Evolutionary conservation across 306 rosid genomes (phyloP).

Genomic region (Begonia fuchsioides): DNA sequence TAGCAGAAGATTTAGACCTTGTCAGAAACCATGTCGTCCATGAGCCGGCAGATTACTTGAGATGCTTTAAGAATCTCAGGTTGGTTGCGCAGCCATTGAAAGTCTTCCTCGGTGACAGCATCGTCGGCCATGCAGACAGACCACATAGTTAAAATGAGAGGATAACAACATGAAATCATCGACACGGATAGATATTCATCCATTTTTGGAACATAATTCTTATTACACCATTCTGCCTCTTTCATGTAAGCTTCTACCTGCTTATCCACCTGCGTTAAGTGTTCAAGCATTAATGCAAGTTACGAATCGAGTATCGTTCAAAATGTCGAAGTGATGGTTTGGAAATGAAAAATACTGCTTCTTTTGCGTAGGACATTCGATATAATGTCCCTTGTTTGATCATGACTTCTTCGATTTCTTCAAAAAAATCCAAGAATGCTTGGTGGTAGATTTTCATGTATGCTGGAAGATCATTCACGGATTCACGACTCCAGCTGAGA

Average conservation of each 20-base stretch:
- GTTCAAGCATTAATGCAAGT: slow-evolving; percentile 3
- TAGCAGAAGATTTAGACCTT: slow-evolving; percentile 8
- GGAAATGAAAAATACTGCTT: no score
- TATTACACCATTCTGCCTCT: slow-evolving; percentile 2
- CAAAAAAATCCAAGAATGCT: no score
- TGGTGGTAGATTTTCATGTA: slow-evolving; percentile 13
- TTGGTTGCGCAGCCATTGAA: slow-evolving; percentile 9
- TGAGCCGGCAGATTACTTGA: slow-evolving; percentile 5
- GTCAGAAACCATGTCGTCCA: slow-evolving; percentile 13
- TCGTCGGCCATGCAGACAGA: slow-evolving; percentile 6
- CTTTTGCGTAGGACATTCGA: no score
- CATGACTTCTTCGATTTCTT: slow-evolving; percentile 7
- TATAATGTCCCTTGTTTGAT: no score
- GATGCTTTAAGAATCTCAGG: slow-evolving; percentile 11
- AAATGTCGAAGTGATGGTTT: no score
- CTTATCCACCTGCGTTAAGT: slow-evolving; percentile 1
- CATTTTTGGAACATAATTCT: background rate
- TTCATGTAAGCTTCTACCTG: background rate
- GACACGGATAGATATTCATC: slow-evolving; percentile 5
- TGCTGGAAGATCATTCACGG: slow-evolving; percentile 10
- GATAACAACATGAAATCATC: background rate
- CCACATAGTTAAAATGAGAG: background rate
- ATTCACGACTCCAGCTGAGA: slow-evolving; percentile 13
- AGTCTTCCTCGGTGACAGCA: slow-evolving; percentile 5
- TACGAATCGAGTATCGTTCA: background rate